Base-by-base conservation (phyloP, 2,329 filamentous ascomycete genomes). In the Trichoderma sp. region DNA sequence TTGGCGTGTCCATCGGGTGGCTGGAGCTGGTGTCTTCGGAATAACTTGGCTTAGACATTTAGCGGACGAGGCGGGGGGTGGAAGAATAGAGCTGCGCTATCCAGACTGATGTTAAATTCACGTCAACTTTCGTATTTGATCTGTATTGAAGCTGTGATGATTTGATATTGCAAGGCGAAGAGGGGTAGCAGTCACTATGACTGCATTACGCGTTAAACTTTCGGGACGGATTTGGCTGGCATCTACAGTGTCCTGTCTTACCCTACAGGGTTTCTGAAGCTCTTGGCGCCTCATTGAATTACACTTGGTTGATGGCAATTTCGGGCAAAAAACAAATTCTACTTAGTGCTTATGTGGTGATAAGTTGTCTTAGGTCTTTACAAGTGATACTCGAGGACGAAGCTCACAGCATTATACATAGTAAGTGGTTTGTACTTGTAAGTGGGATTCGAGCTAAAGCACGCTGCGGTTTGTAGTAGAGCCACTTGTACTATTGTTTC, bases 401-500 rank as follows among this genome's bases (percentile, higher is more conserved):
- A 47, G 43, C n/a, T 47, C 43, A 21, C 16, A 14, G 3, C 2
- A 47, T 3, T 47, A 21, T 19, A 21, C n/a, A n/a, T n/a, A n/a
- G 43, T n/a, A 10, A n/a, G 19, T 19, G 19, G 14, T 43, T 43
- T n/a, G 7, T 21, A 21, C 19, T 21, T 49, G n/a, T 24, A 24
- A 33, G 29, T 29, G 4, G 19, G 16, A 62, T 16, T 7, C 13
- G n/a, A 7, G n/a, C 24, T 35, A 29, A 6, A 35, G 16, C 40
- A n/a, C 37, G 13, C 43, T 33, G n/a, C 16, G 5, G 7, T 43
- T 53, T 19, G 19, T 16, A 31, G 27, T 14, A 57, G 24, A 65
- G 53, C 53, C 13, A 43, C 53, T 33, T 40, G 31, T 63, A 16
- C 53, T 49, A 58, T 35, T 14, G 63, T 66, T 66, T 58, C 53